These are phyloP conservation scores for Phtheirospermum japonicum DNA, from an alignment of 257 asterid species.

Conservation along the genomic window DNA sequence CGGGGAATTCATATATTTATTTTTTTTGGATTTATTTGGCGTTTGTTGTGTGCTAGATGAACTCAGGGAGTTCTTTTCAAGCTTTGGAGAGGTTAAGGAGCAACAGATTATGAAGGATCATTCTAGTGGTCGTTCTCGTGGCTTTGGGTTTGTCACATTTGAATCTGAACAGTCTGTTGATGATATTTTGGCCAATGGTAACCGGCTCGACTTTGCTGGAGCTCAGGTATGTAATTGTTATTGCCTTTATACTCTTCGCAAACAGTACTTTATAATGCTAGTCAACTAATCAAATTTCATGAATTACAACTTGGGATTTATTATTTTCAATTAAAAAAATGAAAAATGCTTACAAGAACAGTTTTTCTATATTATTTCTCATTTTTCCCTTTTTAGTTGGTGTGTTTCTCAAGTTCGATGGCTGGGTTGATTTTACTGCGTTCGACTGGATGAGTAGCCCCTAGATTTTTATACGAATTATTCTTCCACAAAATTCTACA, in stretches of 20 bases:
- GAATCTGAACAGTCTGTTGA: constrained; percentile 56
- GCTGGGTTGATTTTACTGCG: no score
- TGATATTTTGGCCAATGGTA: constrained; percentile 51
- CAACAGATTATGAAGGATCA: constrained; percentile 63
- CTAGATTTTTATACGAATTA: no score
- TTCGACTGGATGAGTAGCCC: no score
- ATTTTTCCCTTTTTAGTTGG: no score
- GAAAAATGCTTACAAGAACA: background rate
- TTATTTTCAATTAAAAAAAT: background rate
- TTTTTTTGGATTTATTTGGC: constrained; percentile 7
- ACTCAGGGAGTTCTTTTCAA: constrained; percentile 50
- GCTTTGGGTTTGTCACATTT: constrained; percentile 57
- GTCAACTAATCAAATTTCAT: background rate
- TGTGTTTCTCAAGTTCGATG: no score
- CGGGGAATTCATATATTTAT: background rate
- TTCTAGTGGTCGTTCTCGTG: constrained; percentile 57
- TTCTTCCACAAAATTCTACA: no score
- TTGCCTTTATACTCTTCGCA: background rate
- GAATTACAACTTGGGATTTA: constrained; percentile 4
- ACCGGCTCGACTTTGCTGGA: constrained; percentile 53
- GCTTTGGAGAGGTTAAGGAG: constrained; percentile 52
- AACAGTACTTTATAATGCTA: background rate
- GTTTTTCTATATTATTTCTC: background rate
- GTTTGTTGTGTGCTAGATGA: constrained; percentile 42
- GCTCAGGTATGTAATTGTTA: constrained; percentile 35